These are phyloP conservation scores for Arabidopsis arenosa DNA, from an alignment of 345 rosid species.

Conservation along the genomic window DNA sequence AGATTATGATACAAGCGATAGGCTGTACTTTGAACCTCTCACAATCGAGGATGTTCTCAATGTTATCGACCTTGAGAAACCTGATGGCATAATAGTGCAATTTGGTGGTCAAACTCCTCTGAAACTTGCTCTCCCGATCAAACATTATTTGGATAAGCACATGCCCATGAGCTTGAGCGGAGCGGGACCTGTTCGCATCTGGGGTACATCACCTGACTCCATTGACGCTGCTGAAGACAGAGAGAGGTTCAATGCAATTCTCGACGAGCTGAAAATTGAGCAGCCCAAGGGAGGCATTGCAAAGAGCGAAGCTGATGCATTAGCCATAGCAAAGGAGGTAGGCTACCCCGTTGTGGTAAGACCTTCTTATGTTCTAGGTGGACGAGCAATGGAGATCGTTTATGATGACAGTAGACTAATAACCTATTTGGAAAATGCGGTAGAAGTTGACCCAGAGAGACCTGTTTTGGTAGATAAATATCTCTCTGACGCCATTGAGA, in stretches of 20 bases:
- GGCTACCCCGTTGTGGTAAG: constrained; percentile 97
- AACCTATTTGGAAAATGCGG: constrained; percentile 87
- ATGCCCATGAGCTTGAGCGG: constrained; percentile 72
- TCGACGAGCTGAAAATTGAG: constrained; percentile 77
- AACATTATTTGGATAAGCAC: constrained; percentile 77
- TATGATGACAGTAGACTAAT: constrained; percentile 77
- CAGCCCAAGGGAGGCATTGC: constrained; percentile 99
- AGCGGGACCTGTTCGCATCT: constrained; percentile 71
- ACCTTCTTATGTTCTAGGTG: constrained; percentile 96
- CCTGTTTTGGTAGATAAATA: constrained; percentile 92
- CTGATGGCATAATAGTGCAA: constrained; percentile 95
- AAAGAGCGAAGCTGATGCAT: constrained; percentile 85
- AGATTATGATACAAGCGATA: constrained; percentile 94
- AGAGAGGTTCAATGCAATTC: constrained; percentile 86
- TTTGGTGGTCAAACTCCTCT: constrained; percentile 99
- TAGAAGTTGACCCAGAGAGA: constrained; percentile 89
- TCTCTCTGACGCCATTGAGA: constrained; percentile 87
- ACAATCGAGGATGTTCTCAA: constrained; percentile 91
- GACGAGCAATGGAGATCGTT: constrained; percentile 97
- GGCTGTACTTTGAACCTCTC: constrained; percentile 94
- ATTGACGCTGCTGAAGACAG: constrained; percentile 98
- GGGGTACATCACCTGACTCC: constrained; percentile 98
- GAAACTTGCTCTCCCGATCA: constrained; percentile 87
- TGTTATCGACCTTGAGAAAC: constrained; percentile 85
- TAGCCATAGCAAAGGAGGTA: constrained; percentile 76